Percentiles rank a stretch among this genome's conserved stretches.
phyloP scores from a whole-genome alignment of 2,329 filamentous ascomycete species.

The Keithomyces neogunnii region DNA sequence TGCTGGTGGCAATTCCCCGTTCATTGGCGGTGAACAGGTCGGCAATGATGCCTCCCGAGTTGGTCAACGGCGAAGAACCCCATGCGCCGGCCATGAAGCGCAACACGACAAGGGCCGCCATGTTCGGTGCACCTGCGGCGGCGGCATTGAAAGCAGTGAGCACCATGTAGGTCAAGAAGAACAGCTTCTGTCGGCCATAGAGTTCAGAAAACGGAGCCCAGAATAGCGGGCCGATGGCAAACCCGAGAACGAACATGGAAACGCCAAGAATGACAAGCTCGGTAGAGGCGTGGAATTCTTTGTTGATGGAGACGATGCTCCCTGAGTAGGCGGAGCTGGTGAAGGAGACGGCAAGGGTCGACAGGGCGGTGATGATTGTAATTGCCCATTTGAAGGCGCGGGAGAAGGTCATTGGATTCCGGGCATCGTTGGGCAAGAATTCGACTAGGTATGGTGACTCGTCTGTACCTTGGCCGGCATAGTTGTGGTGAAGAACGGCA shows the following conservation, averaged over 20 bases:
- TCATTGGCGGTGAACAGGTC: slow-evolving; percentile 50
- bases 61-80: slow-evolving; percentile 54
- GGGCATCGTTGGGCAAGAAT: slow-evolving; percentile 57
- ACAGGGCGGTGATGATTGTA: slow-evolving; percentile 53
- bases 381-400: slow-evolving; percentile 55
- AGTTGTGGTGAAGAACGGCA: slow-evolving; percentile 46
- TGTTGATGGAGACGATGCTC: slow-evolving; percentile 43
- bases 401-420: slow-evolving; percentile 57
- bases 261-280: slow-evolving; percentile 53
- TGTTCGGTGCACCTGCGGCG: slow-evolving; percentile 46
- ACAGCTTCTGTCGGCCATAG: slow-evolving; percentile 51
- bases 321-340: slow-evolving; percentile 60
- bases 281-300: slow-evolving; percentile 40
- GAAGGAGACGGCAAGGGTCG: slow-evolving; percentile 62
- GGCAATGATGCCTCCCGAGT: slow-evolving; percentile 54
- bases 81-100: slow-evolving; percentile 61
- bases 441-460: slow-evolving; percentile 61
- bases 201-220: slow-evolving; percentile 61
- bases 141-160: slow-evolving; percentile 56
- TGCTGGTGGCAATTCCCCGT: slow-evolving; percentile 47
- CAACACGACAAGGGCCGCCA: slow-evolving; percentile 53
- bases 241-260: slow-evolving; percentile 56
- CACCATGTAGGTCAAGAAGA: slow-evolving; percentile 47
- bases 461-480: slow-evolving; percentile 53
- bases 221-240: slow-evolving; percentile 51